Percentiles rank a stretch among this genome's conserved stretches.
Evolutionary conservation across 2,329 filamentous ascomycete genomes (phyloP).

Genomic region (Nigrospora osmanthi): DNA sequence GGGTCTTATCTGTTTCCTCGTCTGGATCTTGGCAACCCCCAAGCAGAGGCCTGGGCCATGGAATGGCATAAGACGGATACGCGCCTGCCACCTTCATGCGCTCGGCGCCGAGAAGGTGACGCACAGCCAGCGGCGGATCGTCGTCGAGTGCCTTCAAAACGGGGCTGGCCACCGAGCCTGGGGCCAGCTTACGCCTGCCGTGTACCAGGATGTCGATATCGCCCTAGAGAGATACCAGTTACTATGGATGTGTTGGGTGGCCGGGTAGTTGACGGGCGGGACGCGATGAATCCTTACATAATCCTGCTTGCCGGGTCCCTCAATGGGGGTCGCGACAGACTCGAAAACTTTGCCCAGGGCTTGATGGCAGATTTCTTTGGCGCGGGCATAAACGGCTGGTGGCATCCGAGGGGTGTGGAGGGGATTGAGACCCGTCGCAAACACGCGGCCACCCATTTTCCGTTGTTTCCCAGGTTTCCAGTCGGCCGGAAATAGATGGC

Average conservation of each 20-base stretch:
- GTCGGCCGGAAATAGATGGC: too few relatives aligned
- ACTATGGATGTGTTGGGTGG: too few relatives aligned
- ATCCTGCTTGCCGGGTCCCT: conserved; percentile 60
- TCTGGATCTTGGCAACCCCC: neutral
- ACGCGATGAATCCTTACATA: conserved; percentile 9
- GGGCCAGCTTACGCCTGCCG: conserved; percentile 11
- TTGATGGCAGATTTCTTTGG: conserved; percentile 36
- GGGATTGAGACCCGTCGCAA: conserved; percentile 34
- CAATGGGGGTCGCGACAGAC: conserved; percentile 52
- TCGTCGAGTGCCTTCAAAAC: neutral
- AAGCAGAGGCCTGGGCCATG: conserved; percentile 32
- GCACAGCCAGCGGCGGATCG: conserved; percentile 21
- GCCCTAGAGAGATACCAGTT: conserved; percentile 28
- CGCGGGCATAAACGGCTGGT: conserved; percentile 42
- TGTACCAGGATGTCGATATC: conserved; percentile 66
- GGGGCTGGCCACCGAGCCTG: neutral
- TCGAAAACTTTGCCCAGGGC: conserved; percentile 44
- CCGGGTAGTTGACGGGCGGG: too few relatives aligned
- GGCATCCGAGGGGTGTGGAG: conserved; percentile 61
- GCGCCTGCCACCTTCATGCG: conserved; percentile 20
- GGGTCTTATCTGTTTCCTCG: conserved; percentile 5
- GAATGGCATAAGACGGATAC: conserved; percentile 42
- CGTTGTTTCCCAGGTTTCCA: too few relatives aligned
- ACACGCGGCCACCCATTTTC: conserved; percentile 61
- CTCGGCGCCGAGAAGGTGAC: conserved; percentile 36